Conservation (phyloP, 2,329 filamentous ascomycete genomes). For the Cladophialophora carrionii region DNA sequence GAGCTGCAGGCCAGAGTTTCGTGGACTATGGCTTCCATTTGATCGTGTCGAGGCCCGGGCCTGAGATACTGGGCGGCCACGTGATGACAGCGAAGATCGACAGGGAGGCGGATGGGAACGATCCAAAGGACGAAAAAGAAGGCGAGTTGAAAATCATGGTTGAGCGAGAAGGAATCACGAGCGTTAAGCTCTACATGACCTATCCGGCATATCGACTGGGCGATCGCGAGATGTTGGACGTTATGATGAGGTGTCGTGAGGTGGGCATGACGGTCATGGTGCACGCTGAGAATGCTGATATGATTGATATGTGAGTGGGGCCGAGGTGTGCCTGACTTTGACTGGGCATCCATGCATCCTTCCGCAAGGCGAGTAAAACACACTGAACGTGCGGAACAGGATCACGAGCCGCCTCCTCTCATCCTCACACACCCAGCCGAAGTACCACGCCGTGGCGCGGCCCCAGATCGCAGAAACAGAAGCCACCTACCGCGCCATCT, state of each 20-base stretch:
- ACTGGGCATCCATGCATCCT: not conserved
- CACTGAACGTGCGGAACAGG: constrained; percentile 39
- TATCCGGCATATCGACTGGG: constrained; percentile 49
- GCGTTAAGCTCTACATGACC: constrained; percentile 55
- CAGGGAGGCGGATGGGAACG: not conserved
- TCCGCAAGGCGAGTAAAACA: not conserved
- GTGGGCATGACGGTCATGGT: constrained; percentile 54
- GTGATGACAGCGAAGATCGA: not conserved
- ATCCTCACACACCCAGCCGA: constrained; percentile 39
- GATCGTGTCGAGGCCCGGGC: constrained; percentile 45
- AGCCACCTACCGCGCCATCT: constrained; percentile 56
- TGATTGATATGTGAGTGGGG: constrained; percentile 44
- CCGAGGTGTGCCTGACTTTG: not conserved
- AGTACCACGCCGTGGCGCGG: constrained; percentile 49
- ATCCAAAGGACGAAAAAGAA: constrained; percentile 41
- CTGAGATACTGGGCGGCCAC: constrained; percentile 40
- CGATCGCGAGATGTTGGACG: constrained; percentile 49
- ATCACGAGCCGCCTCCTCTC: constrained; percentile 34
- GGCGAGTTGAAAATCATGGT: constrained; percentile 47
- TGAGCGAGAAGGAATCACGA: constrained; percentile 49
- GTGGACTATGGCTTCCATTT: constrained; percentile 60
- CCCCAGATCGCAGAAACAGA: constrained; percentile 50
- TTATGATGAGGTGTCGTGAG: constrained; percentile 48
- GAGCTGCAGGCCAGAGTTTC: constrained; percentile 53
- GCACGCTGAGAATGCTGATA: constrained; percentile 53